These are phyloP conservation scores for Hypoxylon sp. DNA, from an alignment of 2,329 filamentous ascomycete genomes.

Conservation along the genomic window DNA sequence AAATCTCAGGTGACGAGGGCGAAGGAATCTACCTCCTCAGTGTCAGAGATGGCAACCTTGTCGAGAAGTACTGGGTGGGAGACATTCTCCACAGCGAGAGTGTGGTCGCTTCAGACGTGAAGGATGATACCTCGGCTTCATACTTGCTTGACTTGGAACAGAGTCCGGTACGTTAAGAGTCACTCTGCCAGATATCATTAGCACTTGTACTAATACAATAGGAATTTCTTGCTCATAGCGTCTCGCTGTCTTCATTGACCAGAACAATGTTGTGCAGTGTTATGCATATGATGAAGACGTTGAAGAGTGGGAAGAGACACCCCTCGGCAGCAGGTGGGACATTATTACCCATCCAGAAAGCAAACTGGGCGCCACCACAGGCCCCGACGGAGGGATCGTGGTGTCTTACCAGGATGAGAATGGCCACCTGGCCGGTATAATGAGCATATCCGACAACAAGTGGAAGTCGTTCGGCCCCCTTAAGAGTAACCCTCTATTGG, in stretches of 20 bases:
- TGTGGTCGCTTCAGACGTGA: constrained; percentile 34
- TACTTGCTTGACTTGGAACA: constrained; percentile 27
- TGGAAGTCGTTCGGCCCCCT: constrained; percentile 35
- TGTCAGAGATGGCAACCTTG: constrained; percentile 38
- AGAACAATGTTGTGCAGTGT: constrained; percentile 30
- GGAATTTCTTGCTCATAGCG: constrained; percentile 12
- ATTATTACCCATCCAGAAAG: constrained; percentile 26
- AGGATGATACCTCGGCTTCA: constrained; percentile 35
- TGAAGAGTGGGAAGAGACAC: constrained; percentile 41
- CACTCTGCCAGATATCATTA: not conserved
- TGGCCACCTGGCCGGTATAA: constrained; percentile 29
- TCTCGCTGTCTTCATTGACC: constrained; percentile 36
- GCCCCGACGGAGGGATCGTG: constrained; percentile 28
- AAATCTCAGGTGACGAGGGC: constrained; percentile 18
- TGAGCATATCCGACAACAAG: constrained; percentile 13
- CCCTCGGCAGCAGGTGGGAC: constrained; percentile 32
- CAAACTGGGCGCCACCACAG: constrained; percentile 30
- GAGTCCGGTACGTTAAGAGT: constrained; percentile 14
- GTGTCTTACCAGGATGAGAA: constrained; percentile 37
- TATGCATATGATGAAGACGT: constrained; percentile 37
- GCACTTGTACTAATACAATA: constrained; percentile 13
- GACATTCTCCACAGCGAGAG: constrained; percentile 28
- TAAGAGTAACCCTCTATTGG: constrained; percentile 18
- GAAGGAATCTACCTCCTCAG: constrained; percentile 33
- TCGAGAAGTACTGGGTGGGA: constrained; percentile 40